Conservation (phyloP, 2,329 filamentous ascomycete genomes). For the Trichoderma oligosporum region DNA sequence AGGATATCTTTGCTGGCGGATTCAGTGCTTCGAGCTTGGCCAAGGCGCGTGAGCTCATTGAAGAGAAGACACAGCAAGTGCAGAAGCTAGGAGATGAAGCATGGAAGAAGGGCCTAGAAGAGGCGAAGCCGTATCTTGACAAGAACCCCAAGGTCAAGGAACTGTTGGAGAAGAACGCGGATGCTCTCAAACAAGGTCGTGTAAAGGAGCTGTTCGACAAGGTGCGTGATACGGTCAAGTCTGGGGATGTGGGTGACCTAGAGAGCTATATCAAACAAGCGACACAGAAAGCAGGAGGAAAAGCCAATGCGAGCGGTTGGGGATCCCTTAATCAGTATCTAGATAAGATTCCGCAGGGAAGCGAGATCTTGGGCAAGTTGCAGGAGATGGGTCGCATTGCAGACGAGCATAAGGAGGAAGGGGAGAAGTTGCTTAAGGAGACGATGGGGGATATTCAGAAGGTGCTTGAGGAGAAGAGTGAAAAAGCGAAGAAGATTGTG, state of each 20-base stretch:
- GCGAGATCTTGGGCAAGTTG: conserved; percentile 63
- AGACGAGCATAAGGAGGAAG: conserved; percentile 65
- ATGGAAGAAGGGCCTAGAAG: conserved; percentile 67
- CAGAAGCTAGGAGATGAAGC: conserved; percentile 66
- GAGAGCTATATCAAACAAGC: conserved; percentile 35
- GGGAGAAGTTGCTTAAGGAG: conserved; percentile 65
- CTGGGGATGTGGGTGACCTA: conserved; percentile 52
- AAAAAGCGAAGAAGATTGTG: conserved; percentile 55
- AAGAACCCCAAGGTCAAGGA: conserved; percentile 75
- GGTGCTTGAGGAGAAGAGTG: conserved; percentile 57
- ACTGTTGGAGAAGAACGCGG: conserved; percentile 66
- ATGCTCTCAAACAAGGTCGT: conserved; percentile 64
- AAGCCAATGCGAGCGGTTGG: conserved; percentile 37
- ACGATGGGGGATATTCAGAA: conserved; percentile 63
- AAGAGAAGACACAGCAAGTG: conserved; percentile 66
- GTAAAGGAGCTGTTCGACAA: conserved; percentile 59
- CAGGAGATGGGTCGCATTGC: conserved; percentile 61
- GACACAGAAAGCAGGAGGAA: conserved; percentile 43
- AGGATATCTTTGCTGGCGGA: conserved; percentile 60
- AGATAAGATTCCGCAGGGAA: conserved; percentile 61
- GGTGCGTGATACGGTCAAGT: conserved; percentile 57
- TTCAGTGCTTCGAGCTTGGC: conserved; percentile 50
- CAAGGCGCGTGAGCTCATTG: conserved; percentile 58
- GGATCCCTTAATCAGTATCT: conserved; percentile 59
- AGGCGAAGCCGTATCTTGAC: conserved; percentile 68